Conservation (phyloP, 2,329 filamentous ascomycete genomes). For the Grosmannia penicillata region DNA sequence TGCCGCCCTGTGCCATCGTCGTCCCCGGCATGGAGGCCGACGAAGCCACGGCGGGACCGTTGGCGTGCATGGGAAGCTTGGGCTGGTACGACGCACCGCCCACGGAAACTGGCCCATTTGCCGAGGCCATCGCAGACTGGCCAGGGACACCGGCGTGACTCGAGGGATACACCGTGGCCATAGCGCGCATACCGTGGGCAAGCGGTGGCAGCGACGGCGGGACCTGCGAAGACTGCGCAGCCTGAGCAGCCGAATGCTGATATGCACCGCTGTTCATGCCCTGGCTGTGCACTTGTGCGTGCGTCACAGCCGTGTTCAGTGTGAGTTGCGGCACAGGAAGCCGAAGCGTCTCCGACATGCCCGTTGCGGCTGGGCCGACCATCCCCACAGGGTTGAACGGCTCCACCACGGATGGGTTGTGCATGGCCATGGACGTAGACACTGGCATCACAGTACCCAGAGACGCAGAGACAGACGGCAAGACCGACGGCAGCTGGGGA, state of each 20-base stretch:
- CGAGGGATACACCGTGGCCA: constrained; percentile 61
- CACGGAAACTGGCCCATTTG: too few relatives aligned
- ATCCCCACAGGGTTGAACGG: not conserved
- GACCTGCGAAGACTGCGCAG: not conserved
- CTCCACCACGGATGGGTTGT: not conserved
- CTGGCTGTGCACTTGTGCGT: not conserved
- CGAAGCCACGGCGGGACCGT: too few relatives aligned
- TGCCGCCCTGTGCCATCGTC: constrained; percentile 1
- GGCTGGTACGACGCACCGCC: not conserved
- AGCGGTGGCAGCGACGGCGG: constrained; percentile 46
- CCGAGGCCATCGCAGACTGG: constrained; percentile 17
- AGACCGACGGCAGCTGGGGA: not conserved
- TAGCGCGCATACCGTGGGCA: constrained; percentile 48
- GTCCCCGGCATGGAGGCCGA: too few relatives aligned
- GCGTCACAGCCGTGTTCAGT: constrained; percentile 34
- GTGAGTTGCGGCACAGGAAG: constrained; percentile 60
- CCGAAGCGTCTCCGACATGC: constrained; percentile 25
- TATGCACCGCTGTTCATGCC: constrained; percentile 7
- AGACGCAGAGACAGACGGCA: not conserved
- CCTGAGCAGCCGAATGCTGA: not conserved
- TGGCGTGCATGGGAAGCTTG: constrained; percentile 2
- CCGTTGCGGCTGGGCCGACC: not conserved
- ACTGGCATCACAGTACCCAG: not conserved
- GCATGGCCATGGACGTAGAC: not conserved
- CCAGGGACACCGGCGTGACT: constrained; percentile 27